Conservation (phyloP, 305 asterid species). For the Fraxinus baroniana region DNA sequence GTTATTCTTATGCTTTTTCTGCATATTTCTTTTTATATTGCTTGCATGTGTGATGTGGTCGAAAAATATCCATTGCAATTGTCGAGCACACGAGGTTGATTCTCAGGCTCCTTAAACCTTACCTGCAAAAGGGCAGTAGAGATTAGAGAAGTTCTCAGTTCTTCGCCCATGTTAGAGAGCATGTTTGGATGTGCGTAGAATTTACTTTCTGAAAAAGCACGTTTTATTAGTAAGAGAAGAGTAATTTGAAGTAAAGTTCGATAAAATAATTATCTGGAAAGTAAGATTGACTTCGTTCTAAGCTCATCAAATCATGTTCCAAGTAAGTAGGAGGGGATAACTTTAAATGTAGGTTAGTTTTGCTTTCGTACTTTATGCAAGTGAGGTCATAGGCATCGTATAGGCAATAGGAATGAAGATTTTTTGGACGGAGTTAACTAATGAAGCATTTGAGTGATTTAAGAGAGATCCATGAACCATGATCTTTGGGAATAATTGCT, state of each 20-base stretch:
- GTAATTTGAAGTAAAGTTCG: not conserved
- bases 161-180: not conserved
- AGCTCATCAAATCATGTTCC: not conserved
- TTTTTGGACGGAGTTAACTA: not conserved
- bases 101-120: not conserved
- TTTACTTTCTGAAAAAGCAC: not conserved
- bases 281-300: not conserved
- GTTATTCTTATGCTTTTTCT: slow-evolving; percentile 26
- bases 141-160: not conserved
- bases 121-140: not conserved
- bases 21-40: not conserved
- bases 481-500: not conserved
- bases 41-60: not conserved
- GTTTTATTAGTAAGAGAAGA: not conserved
- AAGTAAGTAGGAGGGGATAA: not conserved
- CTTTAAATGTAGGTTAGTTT: not conserved
- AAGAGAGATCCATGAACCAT: not conserved
- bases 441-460: not conserved
- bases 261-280: not conserved
- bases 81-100: not conserved
- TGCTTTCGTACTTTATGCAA: not conserved
- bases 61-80: not conserved
- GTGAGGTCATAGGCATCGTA: not conserved
- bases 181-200: not conserved
- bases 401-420: not conserved